Percentiles rank a stretch among this genome's conserved stretches.
Evolutionary conservation across 177 flowering plant species (phyloP).

Genomic region (Vitis hybrid): DNA sequence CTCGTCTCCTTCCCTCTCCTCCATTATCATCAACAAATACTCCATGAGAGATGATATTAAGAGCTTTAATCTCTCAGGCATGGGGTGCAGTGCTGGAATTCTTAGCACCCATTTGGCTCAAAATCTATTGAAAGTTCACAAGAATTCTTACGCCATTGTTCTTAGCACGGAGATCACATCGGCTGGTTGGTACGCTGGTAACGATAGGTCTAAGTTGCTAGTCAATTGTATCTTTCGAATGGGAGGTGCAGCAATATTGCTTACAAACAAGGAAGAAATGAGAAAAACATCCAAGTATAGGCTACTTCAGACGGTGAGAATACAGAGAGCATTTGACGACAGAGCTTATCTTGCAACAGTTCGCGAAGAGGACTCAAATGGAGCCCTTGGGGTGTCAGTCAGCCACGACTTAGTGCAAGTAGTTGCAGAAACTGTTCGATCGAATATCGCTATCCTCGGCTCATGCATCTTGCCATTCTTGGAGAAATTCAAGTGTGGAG

Average conservation of each 20-base stretch:
- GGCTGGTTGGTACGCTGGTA: conserved; percentile 66
- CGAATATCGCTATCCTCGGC: conserved; percentile 38
- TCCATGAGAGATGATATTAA: conserved; percentile 49
- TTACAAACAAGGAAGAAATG: conserved; percentile 40
- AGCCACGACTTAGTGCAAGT: conserved; percentile 29
- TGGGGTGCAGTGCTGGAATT: conserved; percentile 80
- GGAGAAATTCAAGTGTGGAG: conserved; percentile 28
- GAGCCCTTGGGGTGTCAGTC: conserved; percentile 56
- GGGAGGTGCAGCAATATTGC: conserved; percentile 64
- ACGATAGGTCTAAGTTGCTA: conserved; percentile 44
- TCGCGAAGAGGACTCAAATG: conserved; percentile 59
- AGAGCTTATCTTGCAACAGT: conserved; percentile 42
- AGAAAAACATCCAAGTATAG: conserved; percentile 37
- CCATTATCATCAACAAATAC: conserved; percentile 56
- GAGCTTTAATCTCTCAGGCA: conserved; percentile 60
- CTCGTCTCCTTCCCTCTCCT: conserved; percentile 61
- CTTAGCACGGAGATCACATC: conserved; percentile 68
- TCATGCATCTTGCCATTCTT: conserved; percentile 36
- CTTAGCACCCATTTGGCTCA: conserved; percentile 50
- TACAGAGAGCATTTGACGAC: conserved; percentile 42
- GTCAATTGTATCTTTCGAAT: conserved; percentile 67
- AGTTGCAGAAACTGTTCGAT: conserved; percentile 41
- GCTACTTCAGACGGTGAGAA: conserved; percentile 35
- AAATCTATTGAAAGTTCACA: conserved; percentile 30
- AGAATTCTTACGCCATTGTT: conserved; percentile 48